Conservation (phyloP, 75 land plant species). For the Cupressus sempervirens region DNA sequence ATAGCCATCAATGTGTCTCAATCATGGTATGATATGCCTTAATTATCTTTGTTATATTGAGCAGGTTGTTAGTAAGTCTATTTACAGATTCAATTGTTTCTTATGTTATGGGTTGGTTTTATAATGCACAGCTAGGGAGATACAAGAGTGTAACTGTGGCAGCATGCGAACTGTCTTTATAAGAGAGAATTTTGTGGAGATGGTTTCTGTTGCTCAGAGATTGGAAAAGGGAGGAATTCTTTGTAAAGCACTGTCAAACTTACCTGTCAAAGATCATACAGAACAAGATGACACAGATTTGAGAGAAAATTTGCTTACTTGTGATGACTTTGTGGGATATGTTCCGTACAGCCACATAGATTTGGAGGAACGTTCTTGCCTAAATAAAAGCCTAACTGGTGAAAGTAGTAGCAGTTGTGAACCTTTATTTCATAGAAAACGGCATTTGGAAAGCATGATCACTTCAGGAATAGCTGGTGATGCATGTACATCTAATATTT, state of each 20-base stretch:
- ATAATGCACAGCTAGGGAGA: constrained; percentile 31
- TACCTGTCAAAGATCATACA: constrained; percentile 12
- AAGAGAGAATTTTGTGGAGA: constrained; percentile 50
- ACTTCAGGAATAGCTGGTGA: background rate
- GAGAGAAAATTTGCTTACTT: background rate
- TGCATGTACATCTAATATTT: constrained; percentile 2
- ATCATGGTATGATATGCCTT: constrained; percentile 58
- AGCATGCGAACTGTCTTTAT: constrained; percentile 22
- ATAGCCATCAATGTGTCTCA: constrained; percentile 62
- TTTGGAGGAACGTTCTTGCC: background rate
- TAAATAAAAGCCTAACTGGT: constrained; percentile 6
- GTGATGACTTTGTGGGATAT: constrained; percentile 32
- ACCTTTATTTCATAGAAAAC: background rate
- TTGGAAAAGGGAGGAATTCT: constrained; percentile 52
- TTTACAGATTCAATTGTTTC: background rate
- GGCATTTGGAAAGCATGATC: background rate
- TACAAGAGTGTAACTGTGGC: constrained; percentile 48
- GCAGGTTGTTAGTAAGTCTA: background rate
- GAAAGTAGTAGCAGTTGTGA: constrained; percentile 16
- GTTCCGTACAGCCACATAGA: constrained; percentile 47
- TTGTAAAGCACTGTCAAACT: constrained; percentile 16
- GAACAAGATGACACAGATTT: constrained; percentile 19
- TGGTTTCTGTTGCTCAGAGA: constrained; percentile 52
- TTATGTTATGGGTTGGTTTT: background rate
- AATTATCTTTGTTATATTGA: background rate